Evolutionary conservation across 2,329 filamentous ascomycete genomes (phyloP).

Genomic region (Trichoderma polysporum): DNA sequence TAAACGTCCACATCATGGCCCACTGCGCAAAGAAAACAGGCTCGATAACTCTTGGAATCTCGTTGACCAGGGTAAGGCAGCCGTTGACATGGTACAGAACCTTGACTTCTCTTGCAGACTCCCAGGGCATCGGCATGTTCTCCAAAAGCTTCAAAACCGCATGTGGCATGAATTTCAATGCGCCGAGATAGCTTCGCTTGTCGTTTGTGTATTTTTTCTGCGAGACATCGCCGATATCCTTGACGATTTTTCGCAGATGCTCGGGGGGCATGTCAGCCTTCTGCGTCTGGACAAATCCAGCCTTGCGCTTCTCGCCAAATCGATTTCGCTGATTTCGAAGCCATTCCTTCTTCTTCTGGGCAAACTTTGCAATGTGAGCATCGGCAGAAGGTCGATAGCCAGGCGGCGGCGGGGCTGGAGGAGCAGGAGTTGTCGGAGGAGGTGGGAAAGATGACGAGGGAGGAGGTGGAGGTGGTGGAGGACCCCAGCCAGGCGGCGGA

Average conservation of each 20-base stretch:
- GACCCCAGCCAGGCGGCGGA: constrained; percentile 59
- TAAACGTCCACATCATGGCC: constrained; percentile 99
- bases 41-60: constrained; percentile 93
- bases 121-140: constrained; percentile 99
- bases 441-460: constrained; percentile 57
- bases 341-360: constrained; percentile 99
- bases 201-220: constrained; percentile 99
- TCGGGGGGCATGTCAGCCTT: constrained; percentile 99
- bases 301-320: constrained; percentile 95
- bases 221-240: constrained; percentile 97
- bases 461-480: constrained; percentile 56
- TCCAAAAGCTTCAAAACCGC: constrained; percentile 95
- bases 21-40: constrained; percentile 98
- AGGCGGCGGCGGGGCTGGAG: constrained; percentile 73
- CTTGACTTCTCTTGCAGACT: constrained; percentile 93
- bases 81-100: constrained; percentile 98
- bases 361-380: constrained; percentile 87
- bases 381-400: constrained; percentile 80
- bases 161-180: constrained; percentile 98
- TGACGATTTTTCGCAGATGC: constrained; percentile 96
- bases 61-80: constrained; percentile 94
- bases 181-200: constrained; percentile 95
- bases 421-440: constrained; percentile 54
- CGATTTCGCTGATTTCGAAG: constrained; percentile 84
- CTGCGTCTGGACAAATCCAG: constrained; percentile 94